A percentile compares a stretch with the other conserved stretches of the same genome.
Evolutionary conservation across 139 green algal species (phyloP).

Genomic region (Mesotaenium endlicherianum): DNA sequence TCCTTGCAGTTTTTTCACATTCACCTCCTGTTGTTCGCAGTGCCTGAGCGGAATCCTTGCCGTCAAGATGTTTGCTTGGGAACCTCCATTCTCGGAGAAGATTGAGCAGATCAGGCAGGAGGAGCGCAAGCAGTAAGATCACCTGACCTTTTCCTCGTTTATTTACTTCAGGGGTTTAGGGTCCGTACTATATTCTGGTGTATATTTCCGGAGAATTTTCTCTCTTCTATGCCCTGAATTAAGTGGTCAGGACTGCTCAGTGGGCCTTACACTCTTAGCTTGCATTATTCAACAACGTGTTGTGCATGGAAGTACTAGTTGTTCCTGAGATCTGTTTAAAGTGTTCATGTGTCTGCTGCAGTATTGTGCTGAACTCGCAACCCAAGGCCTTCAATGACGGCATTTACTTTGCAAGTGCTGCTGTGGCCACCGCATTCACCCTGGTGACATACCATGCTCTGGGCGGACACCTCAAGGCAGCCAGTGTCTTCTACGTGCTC

Average conservation of each 20-base stretch:
- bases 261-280: too few species aligned
- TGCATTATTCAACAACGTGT: too few species aligned
- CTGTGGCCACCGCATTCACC: conserved; percentile 14
- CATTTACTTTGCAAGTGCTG: neutral
- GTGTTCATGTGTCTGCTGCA: too few species aligned
- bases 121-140: conserved; percentile 35
- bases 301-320: too few species aligned
- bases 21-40: neutral
- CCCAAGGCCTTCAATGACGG: conserved; percentile 37
- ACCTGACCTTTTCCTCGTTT: too few species aligned
- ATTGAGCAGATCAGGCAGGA: conserved; percentile 2
- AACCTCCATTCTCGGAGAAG: conserved; percentile 18
- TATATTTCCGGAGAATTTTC: too few species aligned
- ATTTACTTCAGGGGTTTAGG: too few species aligned
- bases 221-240: too few species aligned
- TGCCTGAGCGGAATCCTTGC: conserved; percentile 21
- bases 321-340: too few species aligned
- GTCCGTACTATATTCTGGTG: too few species aligned
- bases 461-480: conserved; percentile 2
- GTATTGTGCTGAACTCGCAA: neutral
- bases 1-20: neutral
- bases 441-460: neutral
- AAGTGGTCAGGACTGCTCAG: too few species aligned
- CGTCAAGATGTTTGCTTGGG: conserved; percentile 43
- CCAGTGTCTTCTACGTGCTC: conserved; percentile 37